Evolutionary conservation across 805 yeast genomes (phyloP).

Genomic region (Lipomyces oligophaga): DNA sequence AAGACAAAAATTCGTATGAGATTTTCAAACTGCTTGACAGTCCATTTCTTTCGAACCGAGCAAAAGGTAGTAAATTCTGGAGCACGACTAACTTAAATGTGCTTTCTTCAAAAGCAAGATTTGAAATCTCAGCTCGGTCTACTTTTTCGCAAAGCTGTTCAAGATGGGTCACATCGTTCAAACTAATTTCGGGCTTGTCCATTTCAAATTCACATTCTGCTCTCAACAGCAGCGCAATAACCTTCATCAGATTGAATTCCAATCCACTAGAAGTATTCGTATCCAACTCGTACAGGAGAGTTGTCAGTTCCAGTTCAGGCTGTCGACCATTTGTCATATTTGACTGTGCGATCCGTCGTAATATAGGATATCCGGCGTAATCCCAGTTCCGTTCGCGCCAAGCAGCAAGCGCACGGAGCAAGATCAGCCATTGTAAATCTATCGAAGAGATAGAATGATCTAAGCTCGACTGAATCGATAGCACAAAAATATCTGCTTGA

Average conservation of each 20-base stretch:
- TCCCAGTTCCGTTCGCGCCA: conserved; percentile 17
- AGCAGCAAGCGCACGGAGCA: conserved; percentile 11
- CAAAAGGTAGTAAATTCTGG: background rate
- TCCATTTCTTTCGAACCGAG: background rate
- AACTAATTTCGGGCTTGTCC: conserved; percentile 6
- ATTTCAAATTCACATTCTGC: conserved; percentile 13
- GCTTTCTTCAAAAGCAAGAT: background rate
- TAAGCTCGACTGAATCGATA: too few relatives aligned
- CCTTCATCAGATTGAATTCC: background rate
- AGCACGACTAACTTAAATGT: background rate
- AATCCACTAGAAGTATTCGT: background rate
- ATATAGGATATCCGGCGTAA: conserved; percentile 6
- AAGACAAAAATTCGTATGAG: too few relatives aligned
- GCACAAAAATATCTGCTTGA: too few relatives aligned
- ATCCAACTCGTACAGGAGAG: background rate
- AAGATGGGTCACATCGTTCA: too few relatives aligned
- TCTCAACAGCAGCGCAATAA: conserved; percentile 8
- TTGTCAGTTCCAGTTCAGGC: background rate
- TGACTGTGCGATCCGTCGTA: background rate
- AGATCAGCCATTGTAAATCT: conserved; percentile 4
- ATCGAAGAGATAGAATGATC: background rate
- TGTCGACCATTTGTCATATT: background rate
- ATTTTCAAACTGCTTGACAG: too few relatives aligned
- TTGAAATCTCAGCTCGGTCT: too few relatives aligned
- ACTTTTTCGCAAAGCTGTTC: too few relatives aligned